A percentile compares a stretch with the other conserved stretches of the same genome.
Evolutionary conservation across 306 rosid species (phyloP).

Genomic region (Herpetospermum pedunculosum): DNA sequence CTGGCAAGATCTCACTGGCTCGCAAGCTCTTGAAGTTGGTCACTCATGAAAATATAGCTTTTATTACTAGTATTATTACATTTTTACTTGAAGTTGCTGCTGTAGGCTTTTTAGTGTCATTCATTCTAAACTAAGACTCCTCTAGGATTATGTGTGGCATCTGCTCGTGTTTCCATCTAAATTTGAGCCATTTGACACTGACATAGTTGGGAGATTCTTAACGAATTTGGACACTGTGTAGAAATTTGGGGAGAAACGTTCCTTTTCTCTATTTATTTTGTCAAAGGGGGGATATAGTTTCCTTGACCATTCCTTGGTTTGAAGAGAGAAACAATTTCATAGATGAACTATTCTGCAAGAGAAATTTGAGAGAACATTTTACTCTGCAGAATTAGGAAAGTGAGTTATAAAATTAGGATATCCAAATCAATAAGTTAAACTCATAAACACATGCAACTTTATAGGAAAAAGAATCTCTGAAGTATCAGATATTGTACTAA

Average conservation of each 20-base stretch:
- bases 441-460: neutral
- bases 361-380: neutral
- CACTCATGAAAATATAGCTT: neutral
- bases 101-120: neutral
- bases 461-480: neutral
- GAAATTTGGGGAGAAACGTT: neutral
- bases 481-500: neutral
- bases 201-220: neutral
- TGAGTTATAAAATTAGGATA: neutral
- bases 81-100: neutral
- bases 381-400: neutral
- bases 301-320: neutral
- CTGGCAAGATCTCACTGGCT: neutral
- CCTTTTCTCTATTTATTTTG: neutral
- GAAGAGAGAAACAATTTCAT: neutral
- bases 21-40: neutral
- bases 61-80: neutral
- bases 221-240: neutral
- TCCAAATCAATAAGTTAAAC: neutral
- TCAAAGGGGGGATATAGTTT: neutral
- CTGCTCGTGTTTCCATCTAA: neutral
- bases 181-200: neutral
- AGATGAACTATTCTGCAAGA: neutral
- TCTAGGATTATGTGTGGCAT: neutral
- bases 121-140: neutral